Evolutionary conservation across 2,329 filamentous ascomycete genomes (phyloP).

Genomic region (Neospermospora avenae): DNA sequence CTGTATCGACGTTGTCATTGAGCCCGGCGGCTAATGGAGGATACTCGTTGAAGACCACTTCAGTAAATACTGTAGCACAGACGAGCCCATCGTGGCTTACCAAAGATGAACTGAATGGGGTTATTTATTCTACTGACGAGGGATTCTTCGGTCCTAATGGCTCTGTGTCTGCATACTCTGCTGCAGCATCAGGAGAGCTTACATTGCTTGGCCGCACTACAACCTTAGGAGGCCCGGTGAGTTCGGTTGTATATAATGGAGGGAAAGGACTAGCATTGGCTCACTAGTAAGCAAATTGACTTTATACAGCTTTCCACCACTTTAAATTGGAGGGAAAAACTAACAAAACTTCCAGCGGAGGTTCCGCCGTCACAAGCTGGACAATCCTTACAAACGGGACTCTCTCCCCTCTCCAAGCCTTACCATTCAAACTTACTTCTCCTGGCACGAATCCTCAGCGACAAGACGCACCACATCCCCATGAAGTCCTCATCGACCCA

Average conservation of each 20-base stretch:
- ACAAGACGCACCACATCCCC: conserved; percentile 48
- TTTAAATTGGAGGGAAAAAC: background rate
- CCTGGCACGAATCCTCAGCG: conserved; percentile 38
- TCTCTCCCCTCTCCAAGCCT: conserved; percentile 36
- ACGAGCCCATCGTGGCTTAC: conserved; percentile 30
- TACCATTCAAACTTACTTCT: conserved; percentile 39
- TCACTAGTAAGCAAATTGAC: conserved; percentile 29
- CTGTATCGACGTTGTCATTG: conserved; percentile 36
- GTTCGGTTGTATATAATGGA: conserved; percentile 42
- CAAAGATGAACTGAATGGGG: conserved; percentile 23
- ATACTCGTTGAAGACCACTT: conserved; percentile 22
- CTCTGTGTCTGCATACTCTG: conserved; percentile 28
- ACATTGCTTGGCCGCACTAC: conserved; percentile 38
- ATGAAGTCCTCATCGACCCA: conserved; percentile 51
- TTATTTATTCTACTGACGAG: conserved; percentile 33
- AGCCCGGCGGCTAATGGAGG: conserved; percentile 21
- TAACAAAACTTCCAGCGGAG: conserved; percentile 13
- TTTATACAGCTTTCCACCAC: too few relatives aligned
- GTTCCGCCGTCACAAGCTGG: conserved; percentile 25
- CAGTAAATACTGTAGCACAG: conserved; percentile 23
- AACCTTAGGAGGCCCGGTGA: conserved; percentile 38
- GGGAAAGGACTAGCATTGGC: conserved; percentile 36
- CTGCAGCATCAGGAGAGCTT: conserved; percentile 41
- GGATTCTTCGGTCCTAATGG: conserved; percentile 22
- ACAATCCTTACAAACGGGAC: conserved; percentile 39